Percentiles rank a stretch among this genome's conserved stretches.
Conservation (phyloP, 257 asterid species). For the Coffea canephora region DNA sequence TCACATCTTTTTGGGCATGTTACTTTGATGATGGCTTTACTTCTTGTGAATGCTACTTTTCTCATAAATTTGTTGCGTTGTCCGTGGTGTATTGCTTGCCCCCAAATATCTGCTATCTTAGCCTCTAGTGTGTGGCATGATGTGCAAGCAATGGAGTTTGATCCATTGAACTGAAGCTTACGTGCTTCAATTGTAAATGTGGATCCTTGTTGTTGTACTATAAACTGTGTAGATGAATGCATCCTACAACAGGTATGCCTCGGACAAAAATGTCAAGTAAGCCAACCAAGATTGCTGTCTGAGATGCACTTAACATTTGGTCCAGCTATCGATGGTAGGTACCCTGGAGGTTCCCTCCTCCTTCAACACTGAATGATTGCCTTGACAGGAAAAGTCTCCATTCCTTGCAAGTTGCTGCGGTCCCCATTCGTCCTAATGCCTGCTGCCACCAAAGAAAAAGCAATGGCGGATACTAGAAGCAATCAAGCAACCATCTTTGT, state of each 20-base stretch:
- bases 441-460: not conserved
- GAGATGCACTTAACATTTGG: not conserved
- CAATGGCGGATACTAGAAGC: not conserved
- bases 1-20: not conserved
- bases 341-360: not conserved
- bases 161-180: not conserved
- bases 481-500: not conserved
- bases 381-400: not conserved
- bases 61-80: not conserved
- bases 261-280: not conserved
- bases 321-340: not conserved
- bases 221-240: not conserved
- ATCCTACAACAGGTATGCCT: not conserved
- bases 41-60: not conserved
- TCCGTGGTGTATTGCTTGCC: not conserved
- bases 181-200: not conserved
- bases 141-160: not conserved
- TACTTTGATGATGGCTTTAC: not conserved
- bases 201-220: not conserved
- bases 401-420: not conserved
- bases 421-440: not conserved
- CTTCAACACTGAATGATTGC: not conserved
- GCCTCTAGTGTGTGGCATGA: not conserved
- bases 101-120: not conserved
- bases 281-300: not conserved